Conservation (phyloP, 2,329 filamentous ascomycete species). For the Aspergillus tanneri region DNA sequence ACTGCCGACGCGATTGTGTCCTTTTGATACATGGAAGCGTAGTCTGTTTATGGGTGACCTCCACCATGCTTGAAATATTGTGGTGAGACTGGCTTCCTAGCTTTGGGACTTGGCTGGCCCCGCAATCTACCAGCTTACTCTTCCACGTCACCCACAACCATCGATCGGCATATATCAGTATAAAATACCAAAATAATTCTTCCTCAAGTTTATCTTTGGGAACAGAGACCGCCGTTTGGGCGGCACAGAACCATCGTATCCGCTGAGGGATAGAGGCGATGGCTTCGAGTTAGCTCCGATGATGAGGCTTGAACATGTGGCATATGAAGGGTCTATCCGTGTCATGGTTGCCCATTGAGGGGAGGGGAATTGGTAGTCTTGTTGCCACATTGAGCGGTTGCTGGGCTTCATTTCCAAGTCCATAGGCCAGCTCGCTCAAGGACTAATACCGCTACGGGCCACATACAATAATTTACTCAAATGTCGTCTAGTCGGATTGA, state of each 20-base stretch:
- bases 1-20: too few species aligned
- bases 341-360: neutral
- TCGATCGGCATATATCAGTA: neutral
- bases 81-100: neutral
- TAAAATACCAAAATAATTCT: neutral
- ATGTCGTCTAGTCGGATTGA: neutral
- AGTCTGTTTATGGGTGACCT: too few species aligned
- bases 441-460: neutral
- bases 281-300: neutral
- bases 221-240: neutral
- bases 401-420: neutral
- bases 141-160: neutral
- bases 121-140: neutral
- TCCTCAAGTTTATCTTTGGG: neutral
- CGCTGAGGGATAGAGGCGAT: neutral
- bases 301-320: constrained; percentile 9
- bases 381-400: neutral
- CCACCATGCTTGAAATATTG: too few species aligned
- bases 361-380: neutral
- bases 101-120: too few species aligned
- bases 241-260: neutral
- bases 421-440: neutral
- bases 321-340: constrained; percentile 6
- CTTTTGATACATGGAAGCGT: too few species aligned
- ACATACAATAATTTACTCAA: neutral